A percentile compares a stretch with the other conserved stretches of the same genome.
Conservation (phyloP, 495 filamentous ascomycete species). For the Hypoxylon subgilvum region DNA sequence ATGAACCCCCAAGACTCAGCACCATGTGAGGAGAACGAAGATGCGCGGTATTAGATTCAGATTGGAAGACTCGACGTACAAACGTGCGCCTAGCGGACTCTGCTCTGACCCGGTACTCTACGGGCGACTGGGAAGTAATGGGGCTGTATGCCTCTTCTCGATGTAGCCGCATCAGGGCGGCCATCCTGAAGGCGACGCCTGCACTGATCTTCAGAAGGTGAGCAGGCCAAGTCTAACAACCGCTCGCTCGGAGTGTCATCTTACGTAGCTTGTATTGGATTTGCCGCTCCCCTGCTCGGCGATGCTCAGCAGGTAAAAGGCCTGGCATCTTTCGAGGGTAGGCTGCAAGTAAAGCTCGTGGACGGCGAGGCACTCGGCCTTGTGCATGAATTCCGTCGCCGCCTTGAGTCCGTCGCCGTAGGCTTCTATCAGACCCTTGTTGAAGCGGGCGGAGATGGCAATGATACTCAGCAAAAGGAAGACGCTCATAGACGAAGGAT, state of each 20-base stretch:
- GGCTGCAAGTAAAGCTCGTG: constrained; percentile 56
- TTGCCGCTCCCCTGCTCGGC: constrained; percentile 58
- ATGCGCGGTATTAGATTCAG: neutral
- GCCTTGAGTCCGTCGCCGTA: constrained; percentile 54
- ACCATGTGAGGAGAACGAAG: neutral
- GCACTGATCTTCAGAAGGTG: constrained; percentile 52
- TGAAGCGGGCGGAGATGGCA: constrained; percentile 55
- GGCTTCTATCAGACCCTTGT: constrained; percentile 50
- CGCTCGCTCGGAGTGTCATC: constrained; percentile 8
- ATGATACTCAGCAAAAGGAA: constrained; percentile 57
- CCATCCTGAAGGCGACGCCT: constrained; percentile 59
- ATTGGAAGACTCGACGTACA: constrained; percentile 38
- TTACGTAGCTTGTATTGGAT: constrained; percentile 54
- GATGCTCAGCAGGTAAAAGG: constrained; percentile 59
- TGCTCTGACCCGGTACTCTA: constrained; percentile 44
- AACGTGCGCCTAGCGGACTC: constrained; percentile 56
- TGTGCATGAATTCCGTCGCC: constrained; percentile 56
- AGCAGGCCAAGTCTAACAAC: constrained; percentile 19
- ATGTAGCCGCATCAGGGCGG: constrained; percentile 57
- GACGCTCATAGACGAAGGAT: constrained; percentile 49
- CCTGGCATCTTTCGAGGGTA: constrained; percentile 57
- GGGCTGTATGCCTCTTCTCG: constrained; percentile 57
- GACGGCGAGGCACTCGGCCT: constrained; percentile 51
- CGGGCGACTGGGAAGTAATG: constrained; percentile 45
- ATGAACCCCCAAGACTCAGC: constrained; percentile 5